Evolutionary conservation across 2,329 filamentous ascomycete species (phyloP).

Genomic region (Cytospora schulzeri): DNA sequence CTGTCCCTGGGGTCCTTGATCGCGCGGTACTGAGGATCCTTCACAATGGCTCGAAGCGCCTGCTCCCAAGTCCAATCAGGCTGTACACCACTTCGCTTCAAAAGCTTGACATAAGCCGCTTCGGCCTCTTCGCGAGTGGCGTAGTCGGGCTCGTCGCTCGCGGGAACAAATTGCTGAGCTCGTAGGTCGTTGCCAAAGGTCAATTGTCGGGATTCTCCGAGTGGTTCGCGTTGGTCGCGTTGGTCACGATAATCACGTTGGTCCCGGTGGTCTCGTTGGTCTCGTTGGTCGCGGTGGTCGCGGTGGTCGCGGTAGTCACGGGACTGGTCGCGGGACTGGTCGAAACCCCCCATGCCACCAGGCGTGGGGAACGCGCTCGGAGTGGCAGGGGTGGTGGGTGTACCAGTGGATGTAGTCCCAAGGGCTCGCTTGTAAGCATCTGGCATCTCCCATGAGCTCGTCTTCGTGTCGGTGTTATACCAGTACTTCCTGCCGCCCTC

Average conservation of each 20-base stretch:
- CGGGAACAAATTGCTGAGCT: constrained; percentile 62
- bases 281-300: no score
- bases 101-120: constrained; percentile 86
- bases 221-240: constrained; percentile 37
- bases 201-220: constrained; percentile 60
- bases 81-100: constrained; percentile 82
- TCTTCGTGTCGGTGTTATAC: constrained; percentile 89
- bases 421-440: constrained; percentile 77
- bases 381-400: constrained; percentile 46
- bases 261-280: no score
- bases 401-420: constrained; percentile 51
- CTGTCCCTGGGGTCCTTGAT: constrained; percentile 91
- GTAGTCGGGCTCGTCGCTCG: constrained; percentile 75
- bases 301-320: no score
- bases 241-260: no score
- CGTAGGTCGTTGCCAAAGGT: constrained; percentile 58
- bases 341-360: constrained; percentile 37
- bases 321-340: constrained; percentile 32
- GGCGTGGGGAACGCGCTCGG: constrained; percentile 47
- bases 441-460: constrained; percentile 95
- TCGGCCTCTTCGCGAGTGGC: constrained; percentile 84
- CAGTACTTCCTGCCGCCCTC: constrained; percentile 90
- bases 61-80: constrained; percentile 94
- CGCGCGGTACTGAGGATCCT: constrained; percentile 89
- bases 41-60: constrained; percentile 80